Base-by-base conservation (phyloP, 306 rosid genomes). In the Trifolium repens region DNA sequence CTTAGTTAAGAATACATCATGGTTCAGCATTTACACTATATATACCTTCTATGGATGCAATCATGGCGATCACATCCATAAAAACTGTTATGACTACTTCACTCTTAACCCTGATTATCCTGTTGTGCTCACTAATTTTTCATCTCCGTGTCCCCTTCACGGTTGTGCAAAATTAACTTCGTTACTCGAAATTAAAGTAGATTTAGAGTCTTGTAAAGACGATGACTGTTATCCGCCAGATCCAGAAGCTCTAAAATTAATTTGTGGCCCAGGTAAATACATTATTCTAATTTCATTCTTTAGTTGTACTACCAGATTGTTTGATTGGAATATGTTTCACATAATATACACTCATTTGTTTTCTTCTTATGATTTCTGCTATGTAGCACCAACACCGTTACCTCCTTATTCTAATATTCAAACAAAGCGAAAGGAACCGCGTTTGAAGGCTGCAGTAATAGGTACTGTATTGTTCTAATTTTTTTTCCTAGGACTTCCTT, bases 41-140 rank as follows among this genome's bases (percentile, higher is more conserved):
- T 24, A 2, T 22, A 40, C 49, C 19, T 6, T 80, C 62, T 55
- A 7, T 54, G 73, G 9, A 35, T 83, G 85, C 80, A 3, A 5
- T n/a, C 16, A 9, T 10, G 3, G 12, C 1, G 3, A 11, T 11
- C 1, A n/a, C 15, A 8, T 2, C 16, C 22, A 9, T 9, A 0
- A 0, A 32, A 0, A 1, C 3, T 80, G 80, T 43, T 0, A 4
- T 3, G 5, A 54, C 61, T 82, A 34, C 79, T 17, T 6, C 2
- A 11, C 0, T 34, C 58, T 17, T 10, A 53, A 19, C 2, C 11
- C 13, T 8, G 13, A 17, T 17, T 0, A 53, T 8, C 27, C 27
- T 17, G 5, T 13, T 2, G 1, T 53, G 19, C 17, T 3, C 27
- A 26, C 6, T 53, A 17, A 7, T 53, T 53, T 17, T 17, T 6